phyloP scores from a whole-genome alignment of 2,329 filamentous ascomycete genomes.

The Xylariaceae sp. region DNA sequence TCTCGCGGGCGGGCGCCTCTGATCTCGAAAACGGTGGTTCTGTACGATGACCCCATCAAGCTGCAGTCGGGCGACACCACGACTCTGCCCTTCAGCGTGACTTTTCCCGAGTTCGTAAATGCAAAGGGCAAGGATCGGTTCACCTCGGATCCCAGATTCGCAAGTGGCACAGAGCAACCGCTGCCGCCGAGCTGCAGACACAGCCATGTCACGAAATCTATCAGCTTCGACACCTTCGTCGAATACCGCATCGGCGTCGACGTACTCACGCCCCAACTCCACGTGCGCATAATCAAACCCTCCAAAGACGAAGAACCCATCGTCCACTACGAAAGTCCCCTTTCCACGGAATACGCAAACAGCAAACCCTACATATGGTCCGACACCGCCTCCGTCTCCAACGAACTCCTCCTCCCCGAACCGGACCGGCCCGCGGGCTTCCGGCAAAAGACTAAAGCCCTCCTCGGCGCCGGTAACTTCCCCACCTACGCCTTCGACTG shows the following conservation, averaged over 20 bases:
- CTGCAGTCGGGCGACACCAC: background rate
- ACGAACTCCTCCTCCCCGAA: conserved; percentile 16
- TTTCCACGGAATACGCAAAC: background rate
- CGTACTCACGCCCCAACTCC: conserved; percentile 11
- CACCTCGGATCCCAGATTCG: conserved; percentile 1
- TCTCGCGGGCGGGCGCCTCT: conserved; percentile 16
- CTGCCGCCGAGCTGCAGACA: conserved; percentile 15
- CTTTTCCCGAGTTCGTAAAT: conserved; percentile 11
- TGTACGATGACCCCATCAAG: conserved; percentile 15
- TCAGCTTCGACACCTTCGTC: conserved; percentile 15
- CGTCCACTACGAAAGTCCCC: conserved; percentile 10
- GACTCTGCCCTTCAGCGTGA: conserved; percentile 10
- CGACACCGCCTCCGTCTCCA: conserved; percentile 7
- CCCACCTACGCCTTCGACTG: conserved; percentile 19
- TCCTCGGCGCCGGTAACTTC: conserved; percentile 11
- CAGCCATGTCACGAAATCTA: background rate
- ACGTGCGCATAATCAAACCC: conserved; percentile 8
- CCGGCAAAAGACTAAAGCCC: conserved; percentile 16
- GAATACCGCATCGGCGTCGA: conserved; percentile 17
- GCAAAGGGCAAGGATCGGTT: background rate
- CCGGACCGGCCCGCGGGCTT: conserved; percentile 12
- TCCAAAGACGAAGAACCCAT: conserved; percentile 10
- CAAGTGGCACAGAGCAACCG: conserved; percentile 1
- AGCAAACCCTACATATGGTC: conserved; percentile 4
- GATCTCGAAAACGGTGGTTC: background rate